Evolutionary conservation across 805 yeast species (phyloP).

Genomic region (Candida adriatica): DNA sequence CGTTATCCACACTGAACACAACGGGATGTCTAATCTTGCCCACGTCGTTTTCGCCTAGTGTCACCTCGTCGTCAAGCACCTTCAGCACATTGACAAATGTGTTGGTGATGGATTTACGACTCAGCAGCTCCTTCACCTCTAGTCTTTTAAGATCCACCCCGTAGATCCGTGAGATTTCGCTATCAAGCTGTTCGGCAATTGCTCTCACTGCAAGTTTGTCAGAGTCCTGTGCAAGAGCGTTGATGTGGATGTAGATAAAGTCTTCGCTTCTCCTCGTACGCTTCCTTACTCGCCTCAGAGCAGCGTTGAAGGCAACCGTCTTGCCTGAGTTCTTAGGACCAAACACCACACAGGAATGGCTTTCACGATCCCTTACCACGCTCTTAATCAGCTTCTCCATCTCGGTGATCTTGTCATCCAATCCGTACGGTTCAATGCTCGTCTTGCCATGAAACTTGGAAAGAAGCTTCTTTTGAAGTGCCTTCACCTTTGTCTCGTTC

Average conservation of each 20-base stretch:
- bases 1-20: conserved; percentile 75
- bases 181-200: conserved; percentile 78
- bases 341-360: conserved; percentile 71
- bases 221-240: conserved; percentile 66
- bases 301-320: conserved; percentile 52
- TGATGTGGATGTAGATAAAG: conserved; percentile 56
- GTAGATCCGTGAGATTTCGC: conserved; percentile 29
- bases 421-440: conserved; percentile 24
- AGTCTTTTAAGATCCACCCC: conserved; percentile 19
- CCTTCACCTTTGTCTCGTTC: background rate
- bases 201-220: conserved; percentile 78
- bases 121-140: conserved; percentile 29
- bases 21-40: conserved; percentile 37
- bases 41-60: conserved; percentile 2
- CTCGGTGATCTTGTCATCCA: conserved; percentile 37
- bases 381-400: conserved; percentile 53
- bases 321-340: conserved; percentile 84
- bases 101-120: conserved; percentile 47
- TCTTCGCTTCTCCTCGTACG: conserved; percentile 36
- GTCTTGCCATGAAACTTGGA: conserved; percentile 9
- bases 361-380: conserved; percentile 62
- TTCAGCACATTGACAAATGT: conserved; percentile 54
- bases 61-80: conserved; percentile 37
- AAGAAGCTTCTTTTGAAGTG: conserved; percentile 3
- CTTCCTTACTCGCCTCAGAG: conserved; percentile 28